Base-by-base conservation (phyloP, 495 filamentous ascomycete species). In the Massariosphaeria phaeospora region DNA sequence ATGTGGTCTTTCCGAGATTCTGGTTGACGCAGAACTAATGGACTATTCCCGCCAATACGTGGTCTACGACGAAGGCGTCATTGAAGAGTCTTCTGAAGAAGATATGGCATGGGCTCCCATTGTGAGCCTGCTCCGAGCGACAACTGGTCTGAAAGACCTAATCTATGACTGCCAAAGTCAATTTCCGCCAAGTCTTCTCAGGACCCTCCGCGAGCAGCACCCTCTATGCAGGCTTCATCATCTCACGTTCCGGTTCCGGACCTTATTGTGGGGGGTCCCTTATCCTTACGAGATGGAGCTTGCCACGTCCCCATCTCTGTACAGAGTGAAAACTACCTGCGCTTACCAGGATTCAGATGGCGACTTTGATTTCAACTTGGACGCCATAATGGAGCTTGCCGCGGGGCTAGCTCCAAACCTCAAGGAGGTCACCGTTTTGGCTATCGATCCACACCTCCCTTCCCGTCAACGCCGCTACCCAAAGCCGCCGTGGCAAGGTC, bases 321-420 rank as follows among this genome's bases (percentile, higher is more conserved):
- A 57, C 29, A 41, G 53, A 17, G 53, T 57, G 7, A 48, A 50
- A 31, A 24, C 50, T 57, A 20, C 15, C 15, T 57, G 53, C 25
- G 24, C 15, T 43, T 24, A 15, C 12, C 53, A 38, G 25, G 81
- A 78, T 48, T 76, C 80, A 10, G 84, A 85, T 56, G 82, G 84
- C 45, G 85, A 83, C 21, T 80, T 84, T 45, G 73, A 75, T 26
- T 85, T 79, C 60, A 79, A 93, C 59, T 83, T 82, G 65, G 83
- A 84, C 36, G 76, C 76, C 13, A 59, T 74, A 35, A 75, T 85
- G 69, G 82, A 85, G 36, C 53, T 57, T 49, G 53, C 38, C 44
- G 45, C 44, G 38, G 53, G 53, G 18, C 53, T 57, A 49, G 53
- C 53, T 24, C 53, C 53, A 15, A 57, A 49, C 25, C 45, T 57